phyloP scores from a whole-genome alignment of 306 rosid genomes.

The Oxytropis ochrocephala region DNA sequence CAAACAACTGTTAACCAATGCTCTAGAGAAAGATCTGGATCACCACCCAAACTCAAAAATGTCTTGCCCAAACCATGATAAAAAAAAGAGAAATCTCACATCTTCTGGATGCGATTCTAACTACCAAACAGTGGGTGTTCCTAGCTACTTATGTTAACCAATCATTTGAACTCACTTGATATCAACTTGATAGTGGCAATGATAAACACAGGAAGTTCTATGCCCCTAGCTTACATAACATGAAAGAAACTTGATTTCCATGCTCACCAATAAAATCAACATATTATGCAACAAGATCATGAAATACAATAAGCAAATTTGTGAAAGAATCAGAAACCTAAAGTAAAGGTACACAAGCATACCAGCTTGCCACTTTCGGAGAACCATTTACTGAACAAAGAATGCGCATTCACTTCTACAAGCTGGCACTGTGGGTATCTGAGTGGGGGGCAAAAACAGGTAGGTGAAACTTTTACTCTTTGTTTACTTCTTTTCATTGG shows the following conservation, averaged over 20 bases:
- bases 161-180: neutral
- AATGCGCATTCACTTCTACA: constrained; percentile 97
- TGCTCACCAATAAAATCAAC: neutral
- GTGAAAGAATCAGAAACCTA: neutral
- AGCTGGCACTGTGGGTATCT: constrained; percentile 79
- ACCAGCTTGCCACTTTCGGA: constrained; percentile 99
- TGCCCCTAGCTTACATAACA: neutral
- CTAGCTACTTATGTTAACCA: neutral
- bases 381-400: constrained; percentile 99
- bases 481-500: constrained; percentile 1
- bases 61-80: neutral
- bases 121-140: constrained; percentile 1
- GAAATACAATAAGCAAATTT: neutral
- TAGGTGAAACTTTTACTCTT: neutral
- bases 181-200: neutral
- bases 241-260: neutral
- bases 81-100: constrained; percentile 2
- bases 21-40: neutral
- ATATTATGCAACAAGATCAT: neutral
- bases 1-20: neutral
- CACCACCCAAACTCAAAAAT: neutral
- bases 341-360: constrained; percentile 27
- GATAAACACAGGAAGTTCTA: neutral
- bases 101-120: neutral
- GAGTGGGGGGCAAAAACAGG: constrained; percentile 14